These are phyloP conservation scores for Nepenthes alata DNA, from an alignment of 179 eudicot species.

Conservation along the genomic window DNA sequence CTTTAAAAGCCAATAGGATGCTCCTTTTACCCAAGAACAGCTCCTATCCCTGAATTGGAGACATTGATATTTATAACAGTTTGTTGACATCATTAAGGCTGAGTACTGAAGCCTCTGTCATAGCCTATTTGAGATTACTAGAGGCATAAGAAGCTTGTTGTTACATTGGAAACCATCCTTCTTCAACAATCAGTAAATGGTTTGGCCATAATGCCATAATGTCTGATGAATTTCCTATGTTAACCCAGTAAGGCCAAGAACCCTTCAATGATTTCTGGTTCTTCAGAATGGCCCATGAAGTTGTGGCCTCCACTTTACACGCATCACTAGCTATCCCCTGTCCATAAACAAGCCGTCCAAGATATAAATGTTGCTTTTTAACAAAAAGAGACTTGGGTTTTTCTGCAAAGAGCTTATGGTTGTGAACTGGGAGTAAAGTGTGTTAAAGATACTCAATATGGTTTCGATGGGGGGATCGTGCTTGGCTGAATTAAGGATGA, in stretches of 20 bases:
- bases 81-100: neutral
- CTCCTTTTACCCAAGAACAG: neutral
- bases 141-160: neutral
- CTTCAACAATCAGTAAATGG: neutral
- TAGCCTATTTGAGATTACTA: no score
- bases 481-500: no score
- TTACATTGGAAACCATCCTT: neutral
- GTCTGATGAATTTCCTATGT: neutral
- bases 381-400: neutral
- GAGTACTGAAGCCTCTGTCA: neutral
- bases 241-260: no score
- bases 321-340: neutral
- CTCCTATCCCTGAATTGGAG: neutral
- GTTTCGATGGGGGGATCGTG: no score
- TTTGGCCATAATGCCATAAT: neutral
- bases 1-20: neutral
- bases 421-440: no score
- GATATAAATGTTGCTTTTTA: neutral
- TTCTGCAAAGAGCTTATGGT: neutral
- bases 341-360: neutral
- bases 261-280: no score
- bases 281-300: neutral
- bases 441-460: no score
- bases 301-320: neutral
- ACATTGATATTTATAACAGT: neutral